Evolutionary conservation across 805 yeast species (phyloP), one percentile per base, ranked within the genome.

Genomic region (Yueomyces sinensis): DNA sequence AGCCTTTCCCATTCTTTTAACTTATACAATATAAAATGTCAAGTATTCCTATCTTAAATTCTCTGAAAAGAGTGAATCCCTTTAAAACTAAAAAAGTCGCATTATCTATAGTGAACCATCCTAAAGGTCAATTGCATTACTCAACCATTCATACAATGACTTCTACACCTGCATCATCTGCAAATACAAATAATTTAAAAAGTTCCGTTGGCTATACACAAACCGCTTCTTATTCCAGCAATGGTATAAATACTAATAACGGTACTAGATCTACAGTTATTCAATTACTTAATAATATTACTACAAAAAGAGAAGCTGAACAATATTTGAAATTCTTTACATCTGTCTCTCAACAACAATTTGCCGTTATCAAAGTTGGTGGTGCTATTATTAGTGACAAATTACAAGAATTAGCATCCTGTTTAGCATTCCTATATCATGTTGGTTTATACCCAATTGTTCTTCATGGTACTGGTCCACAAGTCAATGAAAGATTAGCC

Each of bases 401-500:
- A 49, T 64, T 91, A 42, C 81, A 86, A 9, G 95, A 89, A 61
- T 66, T 91, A 47, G 98, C 98, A 0, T 82, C 95, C 1, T 87
- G 96, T 52, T 67, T 91, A 43, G 96, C 97, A 4, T 91, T 91
- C 60, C 66, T 91, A 44, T 91, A 91, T 65, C 99, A 91, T 54
- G 95, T 91, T 34, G 99, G 99, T 11, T 70, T 91, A 40, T 91
- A 86, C 51, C 99, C 99, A 18, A 86, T 91, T 41, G 94, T 91
- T 9, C 70, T 91, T 38, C 99, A 91, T 55, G 99, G 99, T 20
- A 91, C 98, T 1, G 99, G 99, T 15, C 99, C 99, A 5, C 99
- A 91, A 62, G 91, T 91, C 63, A 91, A 91, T 56, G 94, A 82
- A 50, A 73, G 86, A 46, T 69, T 91, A 39, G 98, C 91, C 59